Conservation (phyloP, 345 rosid species). For the Syzygium jambos region DNA sequence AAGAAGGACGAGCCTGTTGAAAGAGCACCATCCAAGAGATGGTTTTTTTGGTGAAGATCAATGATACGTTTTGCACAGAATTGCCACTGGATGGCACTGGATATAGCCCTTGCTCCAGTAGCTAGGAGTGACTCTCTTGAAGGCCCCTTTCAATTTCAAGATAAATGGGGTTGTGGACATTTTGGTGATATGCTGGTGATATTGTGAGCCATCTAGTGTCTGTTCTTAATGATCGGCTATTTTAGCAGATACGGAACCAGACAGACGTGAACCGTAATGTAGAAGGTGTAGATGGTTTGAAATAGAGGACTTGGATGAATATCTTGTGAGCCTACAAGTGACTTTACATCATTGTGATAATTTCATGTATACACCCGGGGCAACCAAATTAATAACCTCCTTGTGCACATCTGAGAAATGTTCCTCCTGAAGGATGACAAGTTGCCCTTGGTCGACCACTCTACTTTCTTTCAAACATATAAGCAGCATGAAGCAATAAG, state of each 20-base stretch:
- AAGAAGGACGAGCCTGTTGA: slow-evolving; percentile 29
- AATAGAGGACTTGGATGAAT: neutral
- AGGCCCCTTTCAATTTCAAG: neutral
- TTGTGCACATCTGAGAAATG: neutral
- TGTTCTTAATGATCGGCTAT: neutral
- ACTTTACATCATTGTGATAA: too few species aligned
- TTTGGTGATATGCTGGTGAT: neutral
- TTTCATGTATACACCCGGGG: neutral
- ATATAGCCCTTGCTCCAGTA: neutral
- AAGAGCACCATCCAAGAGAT: slow-evolving; percentile 21
- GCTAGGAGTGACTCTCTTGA: neutral
- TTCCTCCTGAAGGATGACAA: neutral
- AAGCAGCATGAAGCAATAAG: neutral
- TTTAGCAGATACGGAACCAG: neutral
- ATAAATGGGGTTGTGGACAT: neutral
- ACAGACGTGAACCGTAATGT: neutral
- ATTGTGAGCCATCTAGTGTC: neutral
- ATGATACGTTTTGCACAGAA: neutral
- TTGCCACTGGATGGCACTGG: neutral
- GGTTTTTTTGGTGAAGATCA: slow-evolving; percentile 65
- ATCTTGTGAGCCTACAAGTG: too few species aligned
- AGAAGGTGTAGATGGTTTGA: neutral
- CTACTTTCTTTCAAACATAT: neutral
- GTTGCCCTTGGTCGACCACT: neutral
- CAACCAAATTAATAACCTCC: neutral